phyloP scores from a whole-genome alignment of 345 rosid species.

The Aurinia saxatilis region DNA sequence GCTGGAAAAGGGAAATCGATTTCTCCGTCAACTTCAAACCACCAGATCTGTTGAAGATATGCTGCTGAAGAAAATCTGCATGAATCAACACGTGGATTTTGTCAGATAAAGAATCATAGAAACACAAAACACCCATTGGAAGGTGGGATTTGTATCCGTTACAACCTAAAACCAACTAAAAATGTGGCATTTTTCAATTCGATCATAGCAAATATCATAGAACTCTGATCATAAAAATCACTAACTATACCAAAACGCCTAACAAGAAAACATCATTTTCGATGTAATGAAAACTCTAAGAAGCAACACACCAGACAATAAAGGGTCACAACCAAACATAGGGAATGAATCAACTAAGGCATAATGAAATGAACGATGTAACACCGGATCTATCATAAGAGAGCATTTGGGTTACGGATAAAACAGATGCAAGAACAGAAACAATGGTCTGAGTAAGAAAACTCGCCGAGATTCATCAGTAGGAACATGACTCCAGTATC shows the following conservation, averaged over 20 bases:
- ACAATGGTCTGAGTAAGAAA: background rate
- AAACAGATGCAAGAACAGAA: background rate
- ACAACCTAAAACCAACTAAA: background rate
- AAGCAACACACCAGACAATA: too few species aligned
- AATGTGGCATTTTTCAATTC: too few species aligned
- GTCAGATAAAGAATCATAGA: background rate
- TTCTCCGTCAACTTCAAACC: conserved; percentile 88
- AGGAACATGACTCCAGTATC: conserved; percentile 84
- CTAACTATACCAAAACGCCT: too few species aligned
- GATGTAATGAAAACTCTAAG: too few species aligned
- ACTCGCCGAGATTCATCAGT: conserved; percentile 78
- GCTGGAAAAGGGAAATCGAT: conserved; percentile 86
- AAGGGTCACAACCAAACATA: too few species aligned
- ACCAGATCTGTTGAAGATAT: conserved; percentile 94
- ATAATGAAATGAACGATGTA: too few species aligned
- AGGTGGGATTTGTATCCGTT: too few species aligned
- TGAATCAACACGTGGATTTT: background rate
- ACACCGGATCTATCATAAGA: too few species aligned
- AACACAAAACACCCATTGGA: background rate
- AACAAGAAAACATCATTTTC: too few species aligned
- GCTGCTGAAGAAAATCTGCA: conserved; percentile 69
- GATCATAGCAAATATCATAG: too few species aligned
- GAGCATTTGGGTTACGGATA: background rate
- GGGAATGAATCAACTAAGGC: too few species aligned
- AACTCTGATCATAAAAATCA: too few species aligned